These are phyloP conservation scores for Boletus vermiculosoides DNA, from an alignment of 768 basidiomycete genomes.

Conservation along the genomic window DNA sequence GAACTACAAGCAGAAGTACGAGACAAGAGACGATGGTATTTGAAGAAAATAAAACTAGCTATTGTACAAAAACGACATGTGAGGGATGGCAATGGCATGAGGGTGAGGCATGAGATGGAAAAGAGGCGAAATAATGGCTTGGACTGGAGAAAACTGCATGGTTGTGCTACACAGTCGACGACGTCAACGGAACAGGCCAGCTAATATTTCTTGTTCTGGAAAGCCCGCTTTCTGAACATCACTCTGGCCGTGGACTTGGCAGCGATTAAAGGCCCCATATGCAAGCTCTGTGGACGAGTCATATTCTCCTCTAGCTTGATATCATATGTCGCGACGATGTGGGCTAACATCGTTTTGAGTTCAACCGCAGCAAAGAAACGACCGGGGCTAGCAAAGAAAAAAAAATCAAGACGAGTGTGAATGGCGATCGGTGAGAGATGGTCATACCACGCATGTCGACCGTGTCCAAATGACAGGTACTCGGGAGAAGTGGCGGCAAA, in stretches of 20 bases:
- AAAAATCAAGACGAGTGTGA: background rate
- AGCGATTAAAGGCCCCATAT: background rate
- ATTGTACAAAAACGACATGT: no score
- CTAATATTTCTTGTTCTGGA: background rate
- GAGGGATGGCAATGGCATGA: no score
- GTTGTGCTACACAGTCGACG: no score
- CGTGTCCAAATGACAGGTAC: constrained; percentile 38
- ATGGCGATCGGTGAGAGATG: constrained; percentile 2
- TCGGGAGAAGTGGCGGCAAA: constrained; percentile 33
- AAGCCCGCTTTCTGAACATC: constrained; percentile 8
- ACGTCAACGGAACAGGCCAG: background rate
- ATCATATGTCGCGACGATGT: constrained; percentile 34
- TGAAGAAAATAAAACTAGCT: no score
- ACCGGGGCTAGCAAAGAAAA: background rate
- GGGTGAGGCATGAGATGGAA: no score
- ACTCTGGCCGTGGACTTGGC: background rate
- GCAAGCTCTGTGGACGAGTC: background rate
- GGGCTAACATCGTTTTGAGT: constrained; percentile 47
- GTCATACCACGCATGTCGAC: constrained; percentile 23
- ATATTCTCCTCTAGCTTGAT: constrained; percentile 6
- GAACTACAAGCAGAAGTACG: no score
- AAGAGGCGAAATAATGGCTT: no score
- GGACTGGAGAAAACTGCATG: no score
- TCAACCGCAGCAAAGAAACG: constrained; percentile 43
- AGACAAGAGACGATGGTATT: no score